These are phyloP conservation scores for Amylostereum chailletii DNA, from an alignment of 1,284 basidiomycete genomes.

Conservation along the genomic window DNA sequence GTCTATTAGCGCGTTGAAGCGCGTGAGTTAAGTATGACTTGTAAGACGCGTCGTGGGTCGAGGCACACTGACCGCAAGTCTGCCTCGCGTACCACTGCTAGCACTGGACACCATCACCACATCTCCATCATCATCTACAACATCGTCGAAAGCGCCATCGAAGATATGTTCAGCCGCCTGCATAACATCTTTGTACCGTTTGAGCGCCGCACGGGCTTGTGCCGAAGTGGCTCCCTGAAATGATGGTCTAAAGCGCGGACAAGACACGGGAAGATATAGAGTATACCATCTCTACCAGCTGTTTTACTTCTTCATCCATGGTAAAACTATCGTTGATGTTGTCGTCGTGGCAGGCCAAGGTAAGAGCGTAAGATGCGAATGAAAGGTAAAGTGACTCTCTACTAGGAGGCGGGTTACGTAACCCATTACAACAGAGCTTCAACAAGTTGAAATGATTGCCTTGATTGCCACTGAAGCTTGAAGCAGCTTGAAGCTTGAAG, in stretches of 20 bases:
- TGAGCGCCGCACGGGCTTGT: slow-evolving; percentile 73
- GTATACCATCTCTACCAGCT: slow-evolving; percentile 30
- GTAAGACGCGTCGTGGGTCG: slow-evolving; percentile 2
- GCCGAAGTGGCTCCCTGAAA: slow-evolving; percentile 65
- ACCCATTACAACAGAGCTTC: no score
- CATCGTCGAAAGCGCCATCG: slow-evolving; percentile 71
- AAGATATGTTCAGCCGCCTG: slow-evolving; percentile 81
- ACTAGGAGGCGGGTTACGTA: no score
- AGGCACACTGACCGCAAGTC: slow-evolving; percentile 8
- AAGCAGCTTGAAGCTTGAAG: no score
- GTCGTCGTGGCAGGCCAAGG: no score
- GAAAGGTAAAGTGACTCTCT: no score
- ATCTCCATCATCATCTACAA: slow-evolving; percentile 45
- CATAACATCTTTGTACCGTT: slow-evolving; percentile 78
- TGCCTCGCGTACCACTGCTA: slow-evolving; percentile 10
- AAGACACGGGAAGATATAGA: neutral
- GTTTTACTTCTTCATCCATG: slow-evolving; percentile 25
- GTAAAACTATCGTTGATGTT: neutral
- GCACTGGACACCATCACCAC: slow-evolving; percentile 17
- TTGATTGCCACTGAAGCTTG: no score
- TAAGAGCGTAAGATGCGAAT: no score
- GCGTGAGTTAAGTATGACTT: neutral
- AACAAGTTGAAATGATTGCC: no score
- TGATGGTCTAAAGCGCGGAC: neutral
- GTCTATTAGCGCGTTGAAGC: slow-evolving; percentile 32